Base-by-base conservation (phyloP, 345 rosid genomes). In the Syzygium jambos region DNA sequence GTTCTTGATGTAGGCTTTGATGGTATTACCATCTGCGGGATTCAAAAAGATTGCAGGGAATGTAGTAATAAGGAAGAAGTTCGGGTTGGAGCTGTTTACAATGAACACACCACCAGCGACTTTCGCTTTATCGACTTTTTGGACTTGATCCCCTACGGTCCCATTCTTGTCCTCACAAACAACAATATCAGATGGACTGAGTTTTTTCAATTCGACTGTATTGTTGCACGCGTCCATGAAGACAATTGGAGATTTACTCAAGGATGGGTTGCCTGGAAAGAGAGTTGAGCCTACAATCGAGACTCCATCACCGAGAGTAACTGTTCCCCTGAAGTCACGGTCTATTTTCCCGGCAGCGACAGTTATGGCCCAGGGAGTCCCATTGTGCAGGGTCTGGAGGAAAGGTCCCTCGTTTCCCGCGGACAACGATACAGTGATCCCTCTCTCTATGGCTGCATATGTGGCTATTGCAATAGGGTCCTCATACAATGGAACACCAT, bases 381-480 rank as follows among this genome's bases (percentile, higher is more conserved):
- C 92, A 10, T 92, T 92, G 53, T 91, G 91, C 3, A 90, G 86
- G 13, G 87, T 89, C 53, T 22, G 55, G 5, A 27, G n/a, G n/a
- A 0, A 57, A 29, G 90, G 87, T 29, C 90, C 89, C 15, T 25
- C 56, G 27, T 92, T 91, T 80, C 89, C 93, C 1, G 90, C 85
- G 10, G 91, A 87, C 15, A 87, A 87, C 13, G 93, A 92, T 57
- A 93, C 94, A 23, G 91, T 90, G 54, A 94, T 88, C 27, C 89
- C 89, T 86, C 90, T 92, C 85, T 92, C 92, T 23, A 90, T 54
- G 84, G 95, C 95, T 8, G 93, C 89, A 84, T 93, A 87, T 57
- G 95, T 86, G 88, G 94, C 95, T 27, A 93, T 77, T 9, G 94
- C 94, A 2, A 93, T 29, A 2, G 94, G 93, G 52, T 94, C 94